phyloP scores from a whole-genome alignment of 495 filamentous ascomycete genomes.

The Daldinia grandis region DNA sequence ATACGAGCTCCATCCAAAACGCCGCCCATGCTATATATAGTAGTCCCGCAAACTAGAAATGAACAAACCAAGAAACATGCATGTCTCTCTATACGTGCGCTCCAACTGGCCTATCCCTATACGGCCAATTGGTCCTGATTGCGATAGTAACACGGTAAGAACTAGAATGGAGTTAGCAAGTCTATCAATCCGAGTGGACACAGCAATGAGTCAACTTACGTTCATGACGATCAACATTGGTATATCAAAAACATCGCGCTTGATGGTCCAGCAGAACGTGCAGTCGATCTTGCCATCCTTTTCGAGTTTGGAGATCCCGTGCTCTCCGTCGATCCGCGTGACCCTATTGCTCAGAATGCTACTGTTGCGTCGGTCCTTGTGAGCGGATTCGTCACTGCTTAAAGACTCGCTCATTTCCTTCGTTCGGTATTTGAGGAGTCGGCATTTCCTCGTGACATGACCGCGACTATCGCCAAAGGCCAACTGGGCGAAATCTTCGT shows the following conservation, averaged over 20 bases:
- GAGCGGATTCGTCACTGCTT: constrained; percentile 45
- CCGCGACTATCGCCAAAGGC: constrained; percentile 90
- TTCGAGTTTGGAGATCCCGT: constrained; percentile 77
- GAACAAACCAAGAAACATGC: constrained; percentile 27
- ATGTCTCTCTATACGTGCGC: constrained; percentile 18
- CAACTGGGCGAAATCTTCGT: constrained; percentile 91
- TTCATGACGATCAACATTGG: constrained; percentile 98
- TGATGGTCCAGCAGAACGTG: constrained; percentile 95
- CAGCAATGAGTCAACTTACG: constrained; percentile 63
- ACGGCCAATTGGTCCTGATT: constrained; percentile 59
- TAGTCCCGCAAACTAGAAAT: constrained; percentile 21
- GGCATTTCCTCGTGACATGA: constrained; percentile 81
- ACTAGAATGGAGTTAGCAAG: constrained; percentile 47
- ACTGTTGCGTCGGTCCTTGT: constrained; percentile 52
- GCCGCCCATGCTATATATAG: constrained; percentile 45
- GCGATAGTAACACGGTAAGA: constrained; percentile 61
- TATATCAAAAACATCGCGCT: constrained; percentile 96
- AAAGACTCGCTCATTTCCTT: constrained; percentile 62
- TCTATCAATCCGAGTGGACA: neutral
- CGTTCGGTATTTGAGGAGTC: constrained; percentile 88
- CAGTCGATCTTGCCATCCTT: constrained; percentile 93
- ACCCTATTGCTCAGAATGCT: constrained; percentile 63
- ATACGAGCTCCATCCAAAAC: constrained; percentile 45
- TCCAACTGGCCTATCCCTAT: constrained; percentile 35
- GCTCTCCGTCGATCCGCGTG: constrained; percentile 74